Evolutionary conservation across 768 basidiomycete species (phyloP).

Genomic region (Leucosporidium yakuticum): DNA sequence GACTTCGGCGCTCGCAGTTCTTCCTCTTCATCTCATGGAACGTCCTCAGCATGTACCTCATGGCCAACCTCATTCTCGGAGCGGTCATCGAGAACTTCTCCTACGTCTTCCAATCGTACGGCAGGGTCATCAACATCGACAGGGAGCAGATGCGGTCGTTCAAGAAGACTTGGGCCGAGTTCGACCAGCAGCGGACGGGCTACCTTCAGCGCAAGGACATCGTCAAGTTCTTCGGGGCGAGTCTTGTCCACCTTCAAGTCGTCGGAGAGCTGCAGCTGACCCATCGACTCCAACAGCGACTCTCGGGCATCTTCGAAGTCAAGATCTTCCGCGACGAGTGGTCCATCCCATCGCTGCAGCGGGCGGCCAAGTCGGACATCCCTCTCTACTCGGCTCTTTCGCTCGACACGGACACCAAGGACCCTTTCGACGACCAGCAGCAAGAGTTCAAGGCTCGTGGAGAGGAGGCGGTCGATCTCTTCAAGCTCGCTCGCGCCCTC

Average conservation of each 20-base stretch:
- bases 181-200: constrained; percentile 70
- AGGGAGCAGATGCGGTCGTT: constrained; percentile 88
- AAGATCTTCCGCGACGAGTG: constrained; percentile 71
- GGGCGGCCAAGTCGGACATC: constrained; percentile 41
- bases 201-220: constrained; percentile 66
- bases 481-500: constrained; percentile 56
- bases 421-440: no score
- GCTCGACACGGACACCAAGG: not conserved
- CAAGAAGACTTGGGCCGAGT: constrained; percentile 89
- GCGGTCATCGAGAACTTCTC: constrained; percentile 68
- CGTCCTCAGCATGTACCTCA: constrained; percentile 71
- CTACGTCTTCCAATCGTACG: constrained; percentile 83
- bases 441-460: not conserved
- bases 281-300: constrained; percentile 51
- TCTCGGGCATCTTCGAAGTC: constrained; percentile 82
- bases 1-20: constrained; percentile 48
- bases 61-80: constrained; percentile 31
- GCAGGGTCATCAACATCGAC: constrained; percentile 72
- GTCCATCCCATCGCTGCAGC: constrained; percentile 54
- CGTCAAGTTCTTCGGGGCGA: constrained; percentile 72
- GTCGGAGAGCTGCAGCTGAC: constrained; percentile 11
- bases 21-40: constrained; percentile 91
- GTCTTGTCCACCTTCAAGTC: constrained; percentile 41
- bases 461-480: constrained; percentile 51
- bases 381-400: not conserved